Base-by-base conservation (phyloP, 805 yeast species). In the Kazachstania viticola region DNA sequence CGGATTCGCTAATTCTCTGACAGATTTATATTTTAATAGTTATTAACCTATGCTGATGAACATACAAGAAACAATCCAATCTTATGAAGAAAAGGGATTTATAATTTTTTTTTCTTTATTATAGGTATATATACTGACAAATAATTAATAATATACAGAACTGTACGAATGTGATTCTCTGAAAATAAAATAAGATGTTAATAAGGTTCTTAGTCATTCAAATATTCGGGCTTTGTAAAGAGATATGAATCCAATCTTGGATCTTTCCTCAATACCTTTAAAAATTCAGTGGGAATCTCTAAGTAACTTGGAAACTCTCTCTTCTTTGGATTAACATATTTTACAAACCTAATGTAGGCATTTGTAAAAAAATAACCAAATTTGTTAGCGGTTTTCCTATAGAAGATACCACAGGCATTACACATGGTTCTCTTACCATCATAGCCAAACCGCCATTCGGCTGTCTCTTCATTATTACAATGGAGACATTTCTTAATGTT, bases 361-460 rank as follows among this genome's bases (percentile, higher is more conserved):
- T 50, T 50, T 16, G 52, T 49, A 22, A 42, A 44, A 23, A 41
- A 41, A 2, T 23, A 27, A 13, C 48, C 46, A 32, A 51, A 51
- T 32, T 45, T 49, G 23, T 65, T 73, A 5, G 65, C 58, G 34
- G 79, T 49, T 48, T 79, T 79, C 12, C 79, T 65, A 48, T 69
- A 77, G 45, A 75, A 79, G 29, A 87, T 60, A 0, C 96, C 96
- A 59, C 96, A 87, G 0, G 96, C 95, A 54, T 85, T 85, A 57
- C 96, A 85, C 37, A 85, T 62, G 0, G 88, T 79, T 45, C 83
- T 67, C 4, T 76, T 72, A 0, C 94, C 94, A 35, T 71, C 69
- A 1, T 95, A 95, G 0, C 95, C 96, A 38, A 79, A 65, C 49
- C 96, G 67, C 96, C 96, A 85, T 54, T 87, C 95, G 0, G 95